These are phyloP conservation scores for Neurospora tetraspora DNA, from an alignment of 495 filamentous ascomycete genomes.

Conservation along the genomic window DNA sequence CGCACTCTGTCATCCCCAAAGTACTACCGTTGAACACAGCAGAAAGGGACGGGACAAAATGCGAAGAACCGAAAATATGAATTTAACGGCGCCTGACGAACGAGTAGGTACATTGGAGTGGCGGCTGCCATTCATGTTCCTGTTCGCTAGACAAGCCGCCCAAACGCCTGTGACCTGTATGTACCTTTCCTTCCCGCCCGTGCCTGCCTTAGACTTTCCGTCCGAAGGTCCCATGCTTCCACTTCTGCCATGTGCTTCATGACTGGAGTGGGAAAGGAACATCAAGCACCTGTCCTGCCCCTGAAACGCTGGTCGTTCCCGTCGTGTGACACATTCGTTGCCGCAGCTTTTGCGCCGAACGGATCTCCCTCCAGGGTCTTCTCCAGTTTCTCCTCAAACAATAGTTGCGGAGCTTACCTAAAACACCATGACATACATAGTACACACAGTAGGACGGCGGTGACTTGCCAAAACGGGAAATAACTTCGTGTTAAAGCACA, in stretches of 20 bases:
- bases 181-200: neutral
- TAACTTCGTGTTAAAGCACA: neutral
- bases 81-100: neutral
- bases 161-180: neutral
- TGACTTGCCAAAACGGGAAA: neutral
- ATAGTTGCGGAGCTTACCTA: neutral
- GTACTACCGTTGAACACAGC: neutral
- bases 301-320: neutral
- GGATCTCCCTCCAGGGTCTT: neutral
- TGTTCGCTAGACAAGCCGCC: neutral
- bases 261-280: neutral
- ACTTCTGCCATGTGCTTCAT: neutral
- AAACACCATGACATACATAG: neutral
- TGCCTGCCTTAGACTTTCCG: neutral
- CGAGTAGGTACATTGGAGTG: neutral
- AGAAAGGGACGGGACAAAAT: neutral
- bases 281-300: neutral
- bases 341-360: neutral
- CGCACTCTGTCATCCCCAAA: neutral
- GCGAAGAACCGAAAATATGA: neutral
- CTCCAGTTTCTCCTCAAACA: neutral
- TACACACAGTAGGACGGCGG: neutral
- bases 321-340: neutral
- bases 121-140: neutral
- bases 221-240: neutral